Evolutionary conservation across 192 early-diverging fungal species (phyloP).

Genomic region (Backusella parvicylindrica): DNA sequence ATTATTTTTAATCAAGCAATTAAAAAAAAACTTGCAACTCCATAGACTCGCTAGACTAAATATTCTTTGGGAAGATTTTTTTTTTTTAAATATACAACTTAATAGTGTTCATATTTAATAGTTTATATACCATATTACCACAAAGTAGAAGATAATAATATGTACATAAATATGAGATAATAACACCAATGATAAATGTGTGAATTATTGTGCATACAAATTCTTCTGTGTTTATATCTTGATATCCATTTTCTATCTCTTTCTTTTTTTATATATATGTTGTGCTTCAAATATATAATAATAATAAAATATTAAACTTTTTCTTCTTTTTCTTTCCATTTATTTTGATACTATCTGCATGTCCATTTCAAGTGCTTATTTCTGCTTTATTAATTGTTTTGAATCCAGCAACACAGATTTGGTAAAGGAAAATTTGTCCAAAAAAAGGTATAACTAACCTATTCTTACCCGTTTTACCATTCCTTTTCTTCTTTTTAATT

Average conservation of each 20-base stretch:
- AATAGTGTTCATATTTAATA: background rate
- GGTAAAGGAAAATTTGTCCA: background rate
- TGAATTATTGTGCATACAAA: background rate
- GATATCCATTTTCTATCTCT: background rate
- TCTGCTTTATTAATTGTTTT: background rate
- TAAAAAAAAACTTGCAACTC: background rate
- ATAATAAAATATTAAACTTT: background rate
- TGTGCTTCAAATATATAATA: background rate
- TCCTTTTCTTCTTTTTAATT: background rate
- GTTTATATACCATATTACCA: background rate
- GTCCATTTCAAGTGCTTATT: background rate
- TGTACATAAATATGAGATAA: background rate
- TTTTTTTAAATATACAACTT: background rate
- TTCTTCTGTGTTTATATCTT: background rate
- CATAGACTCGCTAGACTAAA: background rate
- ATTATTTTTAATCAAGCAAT: conserved; percentile 1
- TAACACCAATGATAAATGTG: background rate
- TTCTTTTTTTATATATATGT: background rate
- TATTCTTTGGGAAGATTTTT: background rate
- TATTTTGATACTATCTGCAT: background rate
- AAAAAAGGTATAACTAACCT: background rate
- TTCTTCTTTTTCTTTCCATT: background rate
- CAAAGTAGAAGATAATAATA: background rate
- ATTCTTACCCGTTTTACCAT: background rate
- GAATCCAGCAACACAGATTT: background rate